These are phyloP conservation scores for Emericellopsis atlantica DNA, from an alignment of 2,329 filamentous ascomycete species.

Conservation along the genomic window DNA sequence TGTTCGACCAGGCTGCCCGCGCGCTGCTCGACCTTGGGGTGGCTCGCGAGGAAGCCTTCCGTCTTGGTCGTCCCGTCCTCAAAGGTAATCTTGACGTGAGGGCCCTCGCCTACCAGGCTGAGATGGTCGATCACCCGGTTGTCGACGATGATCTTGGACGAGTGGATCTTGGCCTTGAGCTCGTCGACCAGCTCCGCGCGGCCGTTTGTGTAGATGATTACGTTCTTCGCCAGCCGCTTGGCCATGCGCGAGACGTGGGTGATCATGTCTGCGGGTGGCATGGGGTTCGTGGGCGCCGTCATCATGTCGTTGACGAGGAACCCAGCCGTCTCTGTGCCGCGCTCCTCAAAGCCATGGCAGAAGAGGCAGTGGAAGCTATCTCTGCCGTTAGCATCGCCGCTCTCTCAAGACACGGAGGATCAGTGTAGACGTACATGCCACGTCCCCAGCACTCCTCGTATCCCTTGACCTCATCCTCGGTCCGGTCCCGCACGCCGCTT, in stretches of 20 bases:
- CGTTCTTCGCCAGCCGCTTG: conserved; percentile 23
- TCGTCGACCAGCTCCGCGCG: conserved; percentile 13
- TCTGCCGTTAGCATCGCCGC: not conserved
- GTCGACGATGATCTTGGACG: conserved; percentile 23
- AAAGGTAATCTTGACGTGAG: conserved; percentile 22
- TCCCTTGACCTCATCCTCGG: conserved; percentile 33
- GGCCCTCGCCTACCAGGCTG: conserved; percentile 12
- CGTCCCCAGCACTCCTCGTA: conserved; percentile 42
- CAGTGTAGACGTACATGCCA: conserved; percentile 27
- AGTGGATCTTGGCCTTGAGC: conserved; percentile 14
- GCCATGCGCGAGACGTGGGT: conserved; percentile 29
- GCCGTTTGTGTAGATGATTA: conserved; percentile 40
- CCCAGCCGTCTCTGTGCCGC: conserved; percentile 29
- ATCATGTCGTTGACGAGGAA: conserved; percentile 21
- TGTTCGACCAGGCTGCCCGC: conserved; percentile 25
- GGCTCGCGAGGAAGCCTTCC: conserved; percentile 27
- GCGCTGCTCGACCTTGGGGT: conserved; percentile 21
- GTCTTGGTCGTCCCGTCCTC: conserved; percentile 19
- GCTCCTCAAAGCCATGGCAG: conserved; percentile 47
- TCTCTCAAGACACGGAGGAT: not conserved
- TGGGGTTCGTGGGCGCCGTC: too few relatives aligned
- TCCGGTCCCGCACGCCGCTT: conserved; percentile 36
- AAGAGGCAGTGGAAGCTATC: conserved; percentile 44
- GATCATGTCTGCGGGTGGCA: conserved; percentile 12
- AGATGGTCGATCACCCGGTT: conserved; percentile 15